Evolutionary conservation across 805 yeast genomes (phyloP).

Genomic region (Clavispora phyllophila): DNA sequence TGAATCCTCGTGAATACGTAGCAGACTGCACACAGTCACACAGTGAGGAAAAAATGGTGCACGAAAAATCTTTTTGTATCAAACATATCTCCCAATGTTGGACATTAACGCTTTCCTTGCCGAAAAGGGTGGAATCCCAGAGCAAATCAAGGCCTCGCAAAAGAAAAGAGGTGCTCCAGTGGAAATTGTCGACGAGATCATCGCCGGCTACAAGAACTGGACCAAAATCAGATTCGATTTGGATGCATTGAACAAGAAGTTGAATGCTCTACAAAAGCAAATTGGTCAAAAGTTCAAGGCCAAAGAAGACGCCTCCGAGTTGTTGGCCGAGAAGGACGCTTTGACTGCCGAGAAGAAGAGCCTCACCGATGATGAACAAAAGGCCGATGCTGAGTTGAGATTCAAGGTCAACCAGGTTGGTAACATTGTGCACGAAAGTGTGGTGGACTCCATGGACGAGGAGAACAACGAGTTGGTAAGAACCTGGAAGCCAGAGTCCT

Average conservation of each 20-base stretch:
- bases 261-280: constrained; percentile 86
- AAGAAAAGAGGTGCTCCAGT: constrained; percentile 91
- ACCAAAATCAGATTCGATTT: constrained; percentile 74
- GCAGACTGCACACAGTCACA: not conserved
- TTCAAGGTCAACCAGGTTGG: constrained; percentile 86
- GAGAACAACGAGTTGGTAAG: constrained; percentile 84
- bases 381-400: constrained; percentile 70
- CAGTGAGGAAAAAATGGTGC: not conserved
- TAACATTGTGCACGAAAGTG: constrained; percentile 89
- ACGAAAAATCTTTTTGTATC: not conserved
- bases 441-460: constrained; percentile 82
- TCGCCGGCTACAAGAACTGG: constrained; percentile 89
- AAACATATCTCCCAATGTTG: constrained; percentile 51
- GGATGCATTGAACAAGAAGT: constrained; percentile 83
- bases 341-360: constrained; percentile 65
- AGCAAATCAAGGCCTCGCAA: constrained; percentile 80
- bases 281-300: constrained; percentile 90
- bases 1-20: no score
- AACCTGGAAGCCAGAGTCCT: constrained; percentile 80
- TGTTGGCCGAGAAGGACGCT: constrained; percentile 75
- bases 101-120: constrained; percentile 89
- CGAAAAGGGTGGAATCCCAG: constrained; percentile 97
- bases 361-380: constrained; percentile 64
- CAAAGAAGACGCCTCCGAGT: constrained; percentile 88
- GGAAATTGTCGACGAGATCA: constrained; percentile 93